Percentiles rank a stretch among this genome's conserved stretches.
These are phyloP conservation scores for Citrus mangshanensis DNA, from an alignment of 345 rosid genomes.

Conservation along the genomic window DNA sequence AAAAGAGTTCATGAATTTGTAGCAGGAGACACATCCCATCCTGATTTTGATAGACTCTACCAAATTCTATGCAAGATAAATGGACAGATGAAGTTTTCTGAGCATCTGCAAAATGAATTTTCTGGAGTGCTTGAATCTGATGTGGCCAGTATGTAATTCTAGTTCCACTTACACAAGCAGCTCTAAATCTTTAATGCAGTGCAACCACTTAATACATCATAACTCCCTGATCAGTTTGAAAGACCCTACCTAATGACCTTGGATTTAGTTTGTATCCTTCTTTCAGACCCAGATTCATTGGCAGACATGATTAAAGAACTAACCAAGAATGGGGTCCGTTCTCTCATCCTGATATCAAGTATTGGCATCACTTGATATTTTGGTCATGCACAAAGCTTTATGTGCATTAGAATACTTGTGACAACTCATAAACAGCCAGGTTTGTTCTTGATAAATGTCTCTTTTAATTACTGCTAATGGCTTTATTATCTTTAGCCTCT, in stretches of 20 bases:
- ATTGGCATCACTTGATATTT: not conserved
- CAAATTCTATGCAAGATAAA: slow-evolving; percentile 37
- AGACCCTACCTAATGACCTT: not conserved
- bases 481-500: not conserved
- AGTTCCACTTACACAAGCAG: not conserved
- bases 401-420: not conserved
- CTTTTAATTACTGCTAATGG: not conserved
- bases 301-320: not conserved
- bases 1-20: slow-evolving; percentile 46
- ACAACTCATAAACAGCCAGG: not conserved
- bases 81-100: slow-evolving; percentile 29
- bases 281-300: not conserved
- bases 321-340: not conserved
- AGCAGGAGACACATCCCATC: slow-evolving; percentile 50
- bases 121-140: slow-evolving; percentile 14
- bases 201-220: not conserved
- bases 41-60: slow-evolving; percentile 34
- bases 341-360: not conserved
- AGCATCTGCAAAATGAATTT: slow-evolving; percentile 15
- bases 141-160: slow-evolving; percentile 16
- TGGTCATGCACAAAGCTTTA: not conserved
- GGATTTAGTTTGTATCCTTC: not conserved
- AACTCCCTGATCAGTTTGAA: not conserved
- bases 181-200: not conserved
- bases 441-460: not conserved